Evolutionary conservation across 805 yeast species (phyloP).

Genomic region (Candida jianshihensis): DNA sequence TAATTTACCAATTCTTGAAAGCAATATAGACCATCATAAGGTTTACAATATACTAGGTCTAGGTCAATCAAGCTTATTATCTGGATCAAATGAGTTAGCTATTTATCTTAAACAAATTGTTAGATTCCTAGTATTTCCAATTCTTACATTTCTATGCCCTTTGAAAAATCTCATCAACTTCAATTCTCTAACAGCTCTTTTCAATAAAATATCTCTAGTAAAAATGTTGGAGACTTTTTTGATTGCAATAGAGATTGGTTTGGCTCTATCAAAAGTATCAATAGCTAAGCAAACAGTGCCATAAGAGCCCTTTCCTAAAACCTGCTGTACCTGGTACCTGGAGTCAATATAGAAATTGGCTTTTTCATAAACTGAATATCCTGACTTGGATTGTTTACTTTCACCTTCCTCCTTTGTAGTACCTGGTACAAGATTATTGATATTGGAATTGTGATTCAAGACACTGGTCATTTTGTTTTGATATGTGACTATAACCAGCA

Average conservation of each 20-base stretch:
- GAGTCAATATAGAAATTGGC: constrained; percentile 57
- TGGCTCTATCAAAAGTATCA: constrained; percentile 33
- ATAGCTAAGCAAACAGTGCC: constrained; percentile 78
- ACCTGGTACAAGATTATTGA: constrained; percentile 4
- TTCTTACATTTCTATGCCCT: constrained; percentile 72
- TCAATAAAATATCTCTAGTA: constrained; percentile 55
- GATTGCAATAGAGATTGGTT: constrained; percentile 50
- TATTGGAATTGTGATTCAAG: constrained; percentile 6
- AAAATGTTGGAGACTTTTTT: constrained; percentile 75
- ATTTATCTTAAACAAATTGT: not conserved
- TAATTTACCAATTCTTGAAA: constrained; percentile 80
- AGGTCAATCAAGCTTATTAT: constrained; percentile 69
- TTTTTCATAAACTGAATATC: constrained; percentile 36
- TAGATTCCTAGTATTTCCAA: constrained; percentile 6
- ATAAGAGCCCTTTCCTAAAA: constrained; percentile 80
- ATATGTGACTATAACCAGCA: too few species aligned
- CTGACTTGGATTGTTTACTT: constrained; percentile 9
- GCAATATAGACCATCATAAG: constrained; percentile 83
- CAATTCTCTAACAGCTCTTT: constrained; percentile 79
- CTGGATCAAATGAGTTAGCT: constrained; percentile 17
- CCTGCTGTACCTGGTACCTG: constrained; percentile 48
- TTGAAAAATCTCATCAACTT: constrained; percentile 73
- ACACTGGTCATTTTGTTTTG: constrained; percentile 3
- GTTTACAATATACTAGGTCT: constrained; percentile 57
- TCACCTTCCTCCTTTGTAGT: not conserved